These are phyloP conservation scores for Sugiyamaella boreocaroliniensis DNA, from an alignment of 805 yeast species.

Conservation along the genomic window DNA sequence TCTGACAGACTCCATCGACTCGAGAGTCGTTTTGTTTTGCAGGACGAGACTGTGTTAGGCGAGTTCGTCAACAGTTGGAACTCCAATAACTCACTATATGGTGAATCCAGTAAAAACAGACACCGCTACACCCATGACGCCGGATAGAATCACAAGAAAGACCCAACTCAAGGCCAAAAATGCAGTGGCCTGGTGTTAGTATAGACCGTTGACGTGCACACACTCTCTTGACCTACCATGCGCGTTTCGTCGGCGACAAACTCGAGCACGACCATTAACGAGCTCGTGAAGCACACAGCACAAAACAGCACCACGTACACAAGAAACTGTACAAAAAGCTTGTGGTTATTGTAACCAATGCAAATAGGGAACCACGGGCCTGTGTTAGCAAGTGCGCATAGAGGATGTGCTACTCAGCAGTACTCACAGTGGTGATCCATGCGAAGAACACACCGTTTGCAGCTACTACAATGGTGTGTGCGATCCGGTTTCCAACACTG, in stretches of 20 bases:
- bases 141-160: conserved; percentile 49
- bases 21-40: conserved; percentile 74
- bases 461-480: conserved; percentile 38
- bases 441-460: conserved; percentile 36
- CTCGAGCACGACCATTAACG: conserved; percentile 24
- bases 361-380: conserved; percentile 89
- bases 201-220: background rate
- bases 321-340: conserved; percentile 70
- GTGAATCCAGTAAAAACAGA: conserved; percentile 48
- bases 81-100: conserved; percentile 19
- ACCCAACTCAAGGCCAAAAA: conserved; percentile 53
- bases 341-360: conserved; percentile 75
- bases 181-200: conserved; percentile 17
- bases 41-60: conserved; percentile 38
- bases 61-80: background rate
- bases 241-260: conserved; percentile 23
- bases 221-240: background rate
- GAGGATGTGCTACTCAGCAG: no score
- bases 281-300: conserved; percentile 34
- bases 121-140: conserved; percentile 51
- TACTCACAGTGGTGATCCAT: conserved; percentile 52
- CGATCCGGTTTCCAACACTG: conserved; percentile 39
- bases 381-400: background rate
- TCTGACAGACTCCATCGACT: conserved; percentile 41
- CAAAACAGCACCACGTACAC: conserved; percentile 47